phyloP scores from a whole-genome alignment of 2,329 filamentous ascomycete genomes.

The Talaromyces sp. region DNA sequence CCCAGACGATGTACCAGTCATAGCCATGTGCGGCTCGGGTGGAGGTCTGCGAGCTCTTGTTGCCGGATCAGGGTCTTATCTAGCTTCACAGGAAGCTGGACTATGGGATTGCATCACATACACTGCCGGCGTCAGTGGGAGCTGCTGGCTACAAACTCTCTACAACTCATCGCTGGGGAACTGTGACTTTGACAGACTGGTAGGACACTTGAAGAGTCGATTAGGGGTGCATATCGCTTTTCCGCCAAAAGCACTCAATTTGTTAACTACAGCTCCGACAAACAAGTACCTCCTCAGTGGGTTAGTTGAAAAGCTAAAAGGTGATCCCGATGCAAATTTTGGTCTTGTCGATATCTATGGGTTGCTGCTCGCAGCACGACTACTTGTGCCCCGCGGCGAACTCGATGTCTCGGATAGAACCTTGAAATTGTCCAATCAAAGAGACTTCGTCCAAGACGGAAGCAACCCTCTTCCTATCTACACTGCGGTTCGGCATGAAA shows the following conservation, averaged over 20 bases:
- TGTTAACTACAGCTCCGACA: slow-evolving; percentile 83
- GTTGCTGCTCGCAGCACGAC: slow-evolving; percentile 73
- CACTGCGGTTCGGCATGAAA: slow-evolving; percentile 91
- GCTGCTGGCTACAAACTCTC: slow-evolving; percentile 89
- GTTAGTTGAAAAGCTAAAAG: slow-evolving; percentile 85
- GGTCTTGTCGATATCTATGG: slow-evolving; percentile 94
- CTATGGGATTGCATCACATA: slow-evolving; percentile 94
- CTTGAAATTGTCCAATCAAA: slow-evolving; percentile 88
- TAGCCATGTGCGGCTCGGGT: slow-evolving; percentile 91
- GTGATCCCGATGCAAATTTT: slow-evolving; percentile 73
- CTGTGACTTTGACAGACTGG: slow-evolving; percentile 64
- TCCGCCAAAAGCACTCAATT: slow-evolving; percentile 74
- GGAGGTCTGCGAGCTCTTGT: slow-evolving; percentile 87
- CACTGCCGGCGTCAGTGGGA: slow-evolving; percentile 90
- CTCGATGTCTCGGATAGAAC: slow-evolving; percentile 71
- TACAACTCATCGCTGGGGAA: slow-evolving; percentile 76
- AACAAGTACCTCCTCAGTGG: slow-evolving; percentile 88
- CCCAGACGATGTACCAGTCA: slow-evolving; percentile 85
- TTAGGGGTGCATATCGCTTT: slow-evolving; percentile 89
- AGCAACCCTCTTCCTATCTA: slow-evolving; percentile 89
- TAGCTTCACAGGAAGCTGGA: slow-evolving; percentile 79
- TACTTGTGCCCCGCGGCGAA: slow-evolving; percentile 83
- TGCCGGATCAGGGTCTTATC: slow-evolving; percentile 81
- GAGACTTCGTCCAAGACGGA: slow-evolving; percentile 70
- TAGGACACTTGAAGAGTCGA: slow-evolving; percentile 82